Evolutionary conservation across 345 rosid genomes (phyloP).

Genomic region (Jatropha curcas): DNA sequence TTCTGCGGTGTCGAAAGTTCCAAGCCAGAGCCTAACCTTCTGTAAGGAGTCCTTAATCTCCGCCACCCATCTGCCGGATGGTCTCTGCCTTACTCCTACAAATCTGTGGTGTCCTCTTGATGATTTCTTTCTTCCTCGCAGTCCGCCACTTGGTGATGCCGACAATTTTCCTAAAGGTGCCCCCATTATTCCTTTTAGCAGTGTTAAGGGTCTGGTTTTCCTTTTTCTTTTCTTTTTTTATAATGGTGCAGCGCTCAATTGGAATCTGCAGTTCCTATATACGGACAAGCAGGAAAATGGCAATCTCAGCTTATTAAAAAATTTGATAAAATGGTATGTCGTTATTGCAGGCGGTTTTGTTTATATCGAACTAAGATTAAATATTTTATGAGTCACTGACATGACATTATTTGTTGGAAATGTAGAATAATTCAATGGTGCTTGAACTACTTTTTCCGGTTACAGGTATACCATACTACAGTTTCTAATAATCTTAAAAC

Average conservation of each 20-base stretch:
- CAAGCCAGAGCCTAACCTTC: constrained; percentile 58
- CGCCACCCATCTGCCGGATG: constrained; percentile 63
- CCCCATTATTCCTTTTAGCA: constrained; percentile 16
- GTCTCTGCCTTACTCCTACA: constrained; percentile 57
- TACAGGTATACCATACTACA: no score
- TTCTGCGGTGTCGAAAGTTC: constrained; percentile 59
- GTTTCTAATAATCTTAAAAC: not conserved
- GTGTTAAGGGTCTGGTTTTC: not conserved
- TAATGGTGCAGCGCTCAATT: constrained; percentile 1
- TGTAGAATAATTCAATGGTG: no score
- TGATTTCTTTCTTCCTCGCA: constrained; percentile 35
- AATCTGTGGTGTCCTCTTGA: constrained; percentile 51
- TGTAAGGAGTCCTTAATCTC: constrained; percentile 58
- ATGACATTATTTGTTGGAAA: no score
- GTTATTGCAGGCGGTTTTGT: constrained; percentile 22
- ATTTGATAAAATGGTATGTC: not conserved
- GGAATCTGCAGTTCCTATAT: not conserved
- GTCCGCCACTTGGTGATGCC: constrained; percentile 1
- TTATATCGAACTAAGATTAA: constrained; percentile 14
- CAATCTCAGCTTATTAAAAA: not conserved
- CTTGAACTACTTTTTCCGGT: no score
- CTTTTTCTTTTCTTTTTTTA: no score
- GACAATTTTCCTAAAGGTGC: no score
- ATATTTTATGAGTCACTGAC: no score
- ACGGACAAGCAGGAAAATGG: constrained; percentile 11